Conservation (phyloP, 352 stramenopile species). For the Peronosclerospora sorghi region DNA sequence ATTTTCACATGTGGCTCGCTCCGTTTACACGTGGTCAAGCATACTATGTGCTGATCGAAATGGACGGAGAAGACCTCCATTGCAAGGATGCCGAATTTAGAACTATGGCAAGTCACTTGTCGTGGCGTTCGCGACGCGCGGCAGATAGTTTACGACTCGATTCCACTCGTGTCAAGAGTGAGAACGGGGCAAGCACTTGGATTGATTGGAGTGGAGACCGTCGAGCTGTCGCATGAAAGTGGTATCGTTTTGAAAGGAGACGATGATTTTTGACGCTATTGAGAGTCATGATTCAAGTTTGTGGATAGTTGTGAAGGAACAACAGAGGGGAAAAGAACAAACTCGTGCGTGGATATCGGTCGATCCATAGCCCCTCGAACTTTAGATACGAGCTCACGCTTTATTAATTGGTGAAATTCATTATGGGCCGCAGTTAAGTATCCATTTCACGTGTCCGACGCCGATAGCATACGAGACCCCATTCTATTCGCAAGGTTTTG, state of each 20-base stretch:
- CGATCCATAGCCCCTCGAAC: constrained; percentile 35
- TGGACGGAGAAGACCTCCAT: constrained; percentile 34
- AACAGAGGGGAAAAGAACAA: constrained; percentile 43
- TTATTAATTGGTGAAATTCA: constrained; percentile 45
- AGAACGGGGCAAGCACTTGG: constrained; percentile 69
- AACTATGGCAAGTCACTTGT: constrained; percentile 89
- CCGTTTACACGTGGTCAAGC: constrained; percentile 48
- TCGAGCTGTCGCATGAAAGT: constrained; percentile 67
- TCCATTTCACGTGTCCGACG: constrained; percentile 60
- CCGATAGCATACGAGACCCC: constrained; percentile 79
- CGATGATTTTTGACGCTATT: constrained; percentile 49
- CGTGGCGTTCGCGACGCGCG: constrained; percentile 52
- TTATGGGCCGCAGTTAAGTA: constrained; percentile 25
- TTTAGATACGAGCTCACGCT: constrained; percentile 39
- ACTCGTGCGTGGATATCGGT: constrained; percentile 23
- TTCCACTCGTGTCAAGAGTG: constrained; percentile 13
- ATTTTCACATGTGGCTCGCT: constrained; percentile 87
- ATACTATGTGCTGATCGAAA: constrained; percentile 48
- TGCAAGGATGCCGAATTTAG: constrained; percentile 85
- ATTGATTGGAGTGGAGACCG: constrained; percentile 31
- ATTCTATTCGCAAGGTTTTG: constrained; percentile 70
- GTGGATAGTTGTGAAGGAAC: constrained; percentile 11
- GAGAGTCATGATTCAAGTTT: constrained; percentile 46
- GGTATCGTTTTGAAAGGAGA: constrained; percentile 79
- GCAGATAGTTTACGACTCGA: constrained; percentile 31